Base-by-base conservation (phyloP, 2,329 filamentous ascomycete species). In the Lachnellula hyalina region DNA sequence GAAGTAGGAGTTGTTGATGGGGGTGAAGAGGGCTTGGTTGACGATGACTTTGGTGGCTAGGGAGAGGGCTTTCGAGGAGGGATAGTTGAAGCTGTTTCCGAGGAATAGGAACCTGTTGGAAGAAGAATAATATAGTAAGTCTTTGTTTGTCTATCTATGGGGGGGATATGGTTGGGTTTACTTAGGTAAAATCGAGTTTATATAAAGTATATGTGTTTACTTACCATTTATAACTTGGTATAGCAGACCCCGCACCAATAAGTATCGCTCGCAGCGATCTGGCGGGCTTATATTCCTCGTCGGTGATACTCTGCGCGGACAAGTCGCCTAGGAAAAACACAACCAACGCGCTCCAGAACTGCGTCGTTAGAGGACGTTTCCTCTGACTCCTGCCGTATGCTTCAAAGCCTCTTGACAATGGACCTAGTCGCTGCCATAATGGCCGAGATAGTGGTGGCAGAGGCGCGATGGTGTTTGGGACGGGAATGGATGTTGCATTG, bases 171-270 rank as follows among this genome's bases (percentile, higher is more conserved):
- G 25, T 8, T 28, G 25, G 25, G n/a, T n/a, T n/a, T n/a, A n/a
- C 1, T 8, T 28, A 7, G 25, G 25, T 28, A 28, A 7, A 28
- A 8, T 28, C 9, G 6, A 28, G 25, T 7, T 8, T 8, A 28
- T 8, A 28, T n/a, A n/a, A n/a, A n/a, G n/a, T n/a, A n/a, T 1
- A 11, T 5, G 35, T 15, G n/a, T 25, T 52, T 5, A 48, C 78
- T 59, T 77, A 95, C 91, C 91, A 96, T 64, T 83, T 82, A 69
- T 92, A 96, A 46, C 81, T 82, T 0, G 92, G 92, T 55, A 96
- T 89, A 17, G 86, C 84, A 11, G 81, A 82, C 47, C 86, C 73
- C 2, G 81, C 83, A 3, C 90, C 90, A 54, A 96, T 93, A 3
- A 84, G 68, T 65, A 96, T 72, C 54, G 89, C 86, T 51, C 91